Base-by-base conservation (phyloP, 2,329 filamentous ascomycete species). In the Furcasterigmium sp. region DNA sequence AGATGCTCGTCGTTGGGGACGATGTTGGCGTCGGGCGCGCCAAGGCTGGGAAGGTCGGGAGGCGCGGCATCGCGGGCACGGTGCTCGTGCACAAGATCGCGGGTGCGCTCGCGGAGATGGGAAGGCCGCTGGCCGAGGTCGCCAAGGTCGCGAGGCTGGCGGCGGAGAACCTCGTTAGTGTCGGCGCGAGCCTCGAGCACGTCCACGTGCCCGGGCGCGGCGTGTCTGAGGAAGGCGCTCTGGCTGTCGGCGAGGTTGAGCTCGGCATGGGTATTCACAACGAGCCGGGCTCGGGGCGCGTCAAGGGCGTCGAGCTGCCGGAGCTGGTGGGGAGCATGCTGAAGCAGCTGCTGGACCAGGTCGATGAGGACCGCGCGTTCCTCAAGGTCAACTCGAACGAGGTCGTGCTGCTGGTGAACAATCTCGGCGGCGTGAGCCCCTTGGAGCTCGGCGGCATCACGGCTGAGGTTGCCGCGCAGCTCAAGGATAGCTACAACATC, bases 11-110 rank as follows among this genome's bases (percentile, higher is more conserved):
- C 8, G 88, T 96, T 8, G 89, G 84, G 6, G 91, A 97, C 57
- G 91, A 97, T 63, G 90, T 91, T 3, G 90, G 91, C 35, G 91
- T 97, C 37, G 91, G 91, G 2, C 74, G 89, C 46, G 73, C 70
- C 41, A 84, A 84, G 59, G 84, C 86, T 10, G 91, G 91, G n/a
- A 96, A 96, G 61, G 91, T 96, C 14, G 91, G 91, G 1, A 73
- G 91, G 41, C 78, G 91, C 57, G 91, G 91, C 42, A 93, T 97
- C 61, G 91, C 89, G 3, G 91, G 91, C 25, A 94, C 90, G 6
- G 87, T 95, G 30, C 70, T 96, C 19, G 87, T 96, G n/a, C 77
- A 91, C 54, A 96, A 97, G 75, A 86, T 95, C 57, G 77, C 84
- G 13, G 90, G 91, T 9, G 91, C 90, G 7, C 64, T 95, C 54